A percentile compares a stretch with the other conserved stretches of the same genome.
These are phyloP conservation scores for Yamadazyma pseudoaaseri DNA, from an alignment of 1,139 yeast genomes.

Conservation along the genomic window DNA sequence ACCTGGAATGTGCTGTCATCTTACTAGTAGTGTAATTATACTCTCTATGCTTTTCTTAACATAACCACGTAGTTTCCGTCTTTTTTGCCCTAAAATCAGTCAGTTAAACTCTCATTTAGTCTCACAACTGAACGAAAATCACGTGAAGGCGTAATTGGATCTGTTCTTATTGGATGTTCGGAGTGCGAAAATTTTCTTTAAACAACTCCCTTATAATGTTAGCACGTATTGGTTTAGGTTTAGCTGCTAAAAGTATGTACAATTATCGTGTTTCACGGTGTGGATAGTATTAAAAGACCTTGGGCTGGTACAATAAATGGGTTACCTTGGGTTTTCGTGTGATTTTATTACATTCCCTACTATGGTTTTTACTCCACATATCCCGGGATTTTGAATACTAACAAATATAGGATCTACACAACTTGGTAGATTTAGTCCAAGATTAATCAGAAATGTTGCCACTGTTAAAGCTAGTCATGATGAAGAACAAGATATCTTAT, in stretches of 20 bases:
- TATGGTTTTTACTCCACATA: neutral
- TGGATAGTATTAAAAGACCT: no score
- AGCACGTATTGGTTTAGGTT: conserved; percentile 24
- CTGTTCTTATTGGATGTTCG: conserved; percentile 9
- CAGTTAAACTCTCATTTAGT: neutral
- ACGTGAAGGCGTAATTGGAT: conserved; percentile 9
- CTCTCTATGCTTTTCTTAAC: no score
- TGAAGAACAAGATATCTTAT: conserved; percentile 67
- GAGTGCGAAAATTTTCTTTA: conserved; percentile 3
- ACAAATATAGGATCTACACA: conserved; percentile 8
- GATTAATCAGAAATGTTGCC: conserved; percentile 20
- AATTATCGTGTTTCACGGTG: no score
- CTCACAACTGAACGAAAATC: neutral
- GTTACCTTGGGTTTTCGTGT: no score
- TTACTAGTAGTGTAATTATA: no score
- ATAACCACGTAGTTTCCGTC: no score
- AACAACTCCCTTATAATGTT: conserved; percentile 7
- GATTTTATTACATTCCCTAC: no score
- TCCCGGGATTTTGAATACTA: conserved; percentile 4
- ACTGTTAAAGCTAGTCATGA: conserved; percentile 62
- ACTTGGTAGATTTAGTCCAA: conserved; percentile 7
- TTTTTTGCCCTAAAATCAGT: no score
- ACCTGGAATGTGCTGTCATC: no score
- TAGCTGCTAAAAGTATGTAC: conserved; percentile 10
- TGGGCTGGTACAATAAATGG: no score